Percentiles rank a stretch among this genome's conserved stretches.
These are phyloP conservation scores for Scedosporium boydii DNA, from an alignment of 2,329 filamentous ascomycete genomes.

Conservation along the genomic window DNA sequence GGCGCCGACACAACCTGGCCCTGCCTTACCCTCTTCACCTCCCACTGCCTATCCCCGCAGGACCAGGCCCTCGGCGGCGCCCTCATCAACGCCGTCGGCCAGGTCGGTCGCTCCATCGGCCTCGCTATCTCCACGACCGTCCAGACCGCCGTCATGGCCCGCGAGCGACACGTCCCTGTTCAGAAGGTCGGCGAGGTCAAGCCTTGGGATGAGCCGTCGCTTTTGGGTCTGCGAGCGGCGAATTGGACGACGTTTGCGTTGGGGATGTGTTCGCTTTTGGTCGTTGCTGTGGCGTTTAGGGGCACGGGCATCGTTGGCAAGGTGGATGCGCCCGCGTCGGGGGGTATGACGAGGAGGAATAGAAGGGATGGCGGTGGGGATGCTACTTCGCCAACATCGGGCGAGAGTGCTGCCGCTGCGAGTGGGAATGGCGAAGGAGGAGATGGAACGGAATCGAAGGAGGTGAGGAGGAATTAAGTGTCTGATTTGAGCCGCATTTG, in stretches of 20 bases:
- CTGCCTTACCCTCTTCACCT: slow-evolving; percentile 55
- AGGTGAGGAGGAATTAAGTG: too few relatives aligned
- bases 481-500: too few relatives aligned
- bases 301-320: slow-evolving; percentile 41
- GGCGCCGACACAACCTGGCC: slow-evolving; percentile 61
- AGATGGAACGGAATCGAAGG: too few relatives aligned
- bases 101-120: slow-evolving; percentile 56
- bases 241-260: slow-evolving; percentile 44
- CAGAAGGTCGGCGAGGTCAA: slow-evolving; percentile 31
- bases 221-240: slow-evolving; percentile 38
- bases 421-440: too few relatives aligned
- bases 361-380: neutral
- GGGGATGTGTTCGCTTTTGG: slow-evolving; percentile 28
- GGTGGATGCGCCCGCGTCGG: neutral
- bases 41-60: slow-evolving; percentile 48
- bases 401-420: neutral
- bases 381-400: neutral
- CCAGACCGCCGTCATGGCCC: slow-evolving; percentile 51
- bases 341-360: neutral
- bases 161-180: slow-evolving; percentile 31
- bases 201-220: slow-evolving; percentile 34
- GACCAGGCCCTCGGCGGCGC: slow-evolving; percentile 62
- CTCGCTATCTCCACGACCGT: slow-evolving; percentile 56
- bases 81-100: slow-evolving; percentile 56
- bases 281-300: slow-evolving; percentile 39